These are phyloP conservation scores for Sistotremastrum suecicum DNA, from an alignment of 768 basidiomycete species.

Conservation along the genomic window DNA sequence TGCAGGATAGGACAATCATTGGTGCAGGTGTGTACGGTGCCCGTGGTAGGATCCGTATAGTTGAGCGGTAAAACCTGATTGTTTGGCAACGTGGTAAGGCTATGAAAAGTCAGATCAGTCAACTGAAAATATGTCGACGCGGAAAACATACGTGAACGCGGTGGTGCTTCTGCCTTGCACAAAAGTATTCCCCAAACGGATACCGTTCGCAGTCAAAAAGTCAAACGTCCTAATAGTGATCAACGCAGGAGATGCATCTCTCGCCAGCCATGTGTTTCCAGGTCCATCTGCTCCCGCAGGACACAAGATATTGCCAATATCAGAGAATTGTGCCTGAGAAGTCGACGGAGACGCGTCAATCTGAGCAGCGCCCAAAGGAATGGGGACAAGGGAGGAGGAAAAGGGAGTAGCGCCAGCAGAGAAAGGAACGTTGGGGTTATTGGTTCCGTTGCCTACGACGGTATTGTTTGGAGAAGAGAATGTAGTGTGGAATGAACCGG, in stretches of 20 bases:
- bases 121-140: background rate
- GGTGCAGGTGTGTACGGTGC: constrained; percentile 65
- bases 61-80: constrained; percentile 65
- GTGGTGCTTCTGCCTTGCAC: constrained; percentile 67
- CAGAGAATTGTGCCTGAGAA: constrained; percentile 39
- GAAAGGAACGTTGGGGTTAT: constrained; percentile 77
- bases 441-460: constrained; percentile 40
- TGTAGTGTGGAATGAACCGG: constrained; percentile 73
- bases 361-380: constrained; percentile 48
- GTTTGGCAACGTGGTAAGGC: constrained; percentile 81
- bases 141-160: constrained; percentile 58
- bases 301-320: constrained; percentile 66
- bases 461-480: constrained; percentile 40
- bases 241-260: constrained; percentile 52
- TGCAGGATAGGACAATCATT: constrained; percentile 67
- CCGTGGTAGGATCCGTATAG: constrained; percentile 64
- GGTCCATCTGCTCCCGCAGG: constrained; percentile 72
- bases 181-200: constrained; percentile 90
- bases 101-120: constrained; percentile 17
- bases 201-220: constrained; percentile 58
- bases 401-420: constrained; percentile 74
- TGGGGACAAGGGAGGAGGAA: constrained; percentile 78
- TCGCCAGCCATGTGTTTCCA: constrained; percentile 74
- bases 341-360: constrained; percentile 52
- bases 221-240: constrained; percentile 69